These are phyloP conservation scores for Cicer pinnatifidum DNA, from an alignment of 306 rosid species.

Conservation along the genomic window DNA sequence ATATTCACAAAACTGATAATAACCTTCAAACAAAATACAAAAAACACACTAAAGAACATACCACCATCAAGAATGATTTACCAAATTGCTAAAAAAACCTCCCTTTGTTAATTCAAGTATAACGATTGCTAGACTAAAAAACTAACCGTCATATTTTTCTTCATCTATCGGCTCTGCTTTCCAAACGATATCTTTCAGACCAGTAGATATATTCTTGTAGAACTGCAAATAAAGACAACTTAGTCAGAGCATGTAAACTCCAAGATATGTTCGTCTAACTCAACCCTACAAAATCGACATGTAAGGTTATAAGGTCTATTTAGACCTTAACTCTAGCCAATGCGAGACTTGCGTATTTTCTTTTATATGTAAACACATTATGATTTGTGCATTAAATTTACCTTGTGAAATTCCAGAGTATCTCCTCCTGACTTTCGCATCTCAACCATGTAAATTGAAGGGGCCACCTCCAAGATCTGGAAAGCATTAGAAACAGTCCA, in stretches of 20 bases:
- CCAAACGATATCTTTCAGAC: constrained; percentile 93
- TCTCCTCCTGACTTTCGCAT: constrained; percentile 89
- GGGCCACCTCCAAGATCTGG: constrained; percentile 93
- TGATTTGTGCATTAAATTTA: constrained; percentile 39
- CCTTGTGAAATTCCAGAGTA: constrained; percentile 91
- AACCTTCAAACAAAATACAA: constrained; percentile 1
- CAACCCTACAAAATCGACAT: not conserved
- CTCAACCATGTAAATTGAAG: constrained; percentile 91
- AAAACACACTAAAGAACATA: not conserved
- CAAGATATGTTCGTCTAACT: not conserved
- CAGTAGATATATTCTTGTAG: constrained; percentile 74
- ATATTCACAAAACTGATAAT: constrained; percentile 1
- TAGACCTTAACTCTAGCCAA: not conserved
- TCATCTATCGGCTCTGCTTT: constrained; percentile 69
- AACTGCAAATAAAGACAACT: constrained; percentile 60
- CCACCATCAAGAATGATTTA: not conserved
- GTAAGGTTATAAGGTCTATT: not conserved
- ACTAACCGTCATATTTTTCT: constrained; percentile 63
- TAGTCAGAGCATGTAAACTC: constrained; percentile 18
- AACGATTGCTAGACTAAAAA: constrained; percentile 29
- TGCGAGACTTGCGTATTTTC: not conserved
- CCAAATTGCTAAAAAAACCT: constrained; percentile 20
- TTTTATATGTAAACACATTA: not conserved
- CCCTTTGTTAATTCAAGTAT: constrained; percentile 4
- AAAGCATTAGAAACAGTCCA: constrained; percentile 39